Conservation (phyloP, 495 filamentous ascomycete genomes). For the Lichina pygmaea region DNA sequence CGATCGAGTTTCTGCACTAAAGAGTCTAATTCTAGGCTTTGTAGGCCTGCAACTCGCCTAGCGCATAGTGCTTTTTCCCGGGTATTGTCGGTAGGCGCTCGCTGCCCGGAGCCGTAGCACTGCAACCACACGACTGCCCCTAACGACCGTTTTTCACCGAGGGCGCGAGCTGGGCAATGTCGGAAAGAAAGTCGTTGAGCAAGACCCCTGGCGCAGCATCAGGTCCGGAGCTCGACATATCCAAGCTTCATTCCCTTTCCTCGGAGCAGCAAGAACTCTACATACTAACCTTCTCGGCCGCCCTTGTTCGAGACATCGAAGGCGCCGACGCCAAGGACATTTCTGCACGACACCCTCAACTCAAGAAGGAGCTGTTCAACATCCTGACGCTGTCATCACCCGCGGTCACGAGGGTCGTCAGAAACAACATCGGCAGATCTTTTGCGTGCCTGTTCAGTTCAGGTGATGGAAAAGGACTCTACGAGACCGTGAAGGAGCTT, state of each 20-base stretch:
- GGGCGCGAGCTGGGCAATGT: neutral
- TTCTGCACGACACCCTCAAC: conserved; percentile 59
- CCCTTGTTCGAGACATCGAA: conserved; percentile 57
- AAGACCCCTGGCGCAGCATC: neutral
- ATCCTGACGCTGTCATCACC: conserved; percentile 71
- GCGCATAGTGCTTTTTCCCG: too few relatives aligned
- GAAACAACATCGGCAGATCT: conserved; percentile 64
- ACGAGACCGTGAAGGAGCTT: conserved; percentile 81
- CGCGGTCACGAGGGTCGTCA: conserved; percentile 61
- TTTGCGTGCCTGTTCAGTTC: conserved; percentile 64
- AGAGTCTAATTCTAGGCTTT: too few relatives aligned
- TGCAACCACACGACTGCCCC: too few relatives aligned
- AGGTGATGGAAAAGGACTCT: conserved; percentile 75
- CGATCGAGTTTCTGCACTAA: too few relatives aligned
- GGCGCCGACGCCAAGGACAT: conserved; percentile 46
- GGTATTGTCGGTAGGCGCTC: too few relatives aligned
- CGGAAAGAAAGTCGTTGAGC: neutral
- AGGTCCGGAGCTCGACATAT: conserved; percentile 40
- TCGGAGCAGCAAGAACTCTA: conserved; percentile 91
- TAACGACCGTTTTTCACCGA: too few relatives aligned
- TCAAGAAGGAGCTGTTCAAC: conserved; percentile 78
- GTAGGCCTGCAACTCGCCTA: too few relatives aligned
- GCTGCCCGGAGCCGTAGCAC: too few relatives aligned
- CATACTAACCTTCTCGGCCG: conserved; percentile 66
- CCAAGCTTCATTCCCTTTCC: conserved; percentile 68